Evolutionary conservation across 768 basidiomycete species (phyloP).

Genomic region (Fomitopsis pulvina): DNA sequence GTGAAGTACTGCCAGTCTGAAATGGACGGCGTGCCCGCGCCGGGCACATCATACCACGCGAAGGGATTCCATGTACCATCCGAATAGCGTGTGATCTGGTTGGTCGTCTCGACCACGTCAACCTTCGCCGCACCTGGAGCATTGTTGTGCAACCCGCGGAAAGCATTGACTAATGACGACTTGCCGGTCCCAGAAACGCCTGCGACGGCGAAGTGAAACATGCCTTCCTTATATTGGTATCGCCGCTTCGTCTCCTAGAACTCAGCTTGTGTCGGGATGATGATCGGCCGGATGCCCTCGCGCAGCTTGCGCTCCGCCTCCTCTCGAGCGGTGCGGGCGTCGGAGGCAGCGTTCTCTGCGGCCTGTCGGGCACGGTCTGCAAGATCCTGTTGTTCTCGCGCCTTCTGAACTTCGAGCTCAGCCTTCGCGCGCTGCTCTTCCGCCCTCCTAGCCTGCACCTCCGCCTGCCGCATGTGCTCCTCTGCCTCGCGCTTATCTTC

Average conservation of each 20-base stretch:
- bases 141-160: neutral
- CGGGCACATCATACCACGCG: too few relatives aligned
- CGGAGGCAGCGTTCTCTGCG: neutral
- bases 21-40: too few relatives aligned
- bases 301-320: neutral
- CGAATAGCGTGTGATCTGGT: too few relatives aligned
- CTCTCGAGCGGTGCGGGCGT: too few relatives aligned
- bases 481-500: neutral
- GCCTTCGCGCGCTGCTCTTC: neutral
- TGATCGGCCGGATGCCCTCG: neutral
- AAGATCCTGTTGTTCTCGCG: neutral
- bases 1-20: too few relatives aligned
- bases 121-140: too few relatives aligned
- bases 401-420: neutral
- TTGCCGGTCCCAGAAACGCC: slow-evolving; percentile 1
- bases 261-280: neutral
- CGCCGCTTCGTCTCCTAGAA: neutral
- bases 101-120: too few relatives aligned
- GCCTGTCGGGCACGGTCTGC: neutral
- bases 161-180: neutral
- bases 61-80: too few relatives aligned
- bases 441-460: neutral
- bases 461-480: neutral
- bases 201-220: slow-evolving; percentile 1
- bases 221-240: neutral